Conservation (phyloP, 2,329 filamentous ascomycete species). For the Penicillium sp. region DNA sequence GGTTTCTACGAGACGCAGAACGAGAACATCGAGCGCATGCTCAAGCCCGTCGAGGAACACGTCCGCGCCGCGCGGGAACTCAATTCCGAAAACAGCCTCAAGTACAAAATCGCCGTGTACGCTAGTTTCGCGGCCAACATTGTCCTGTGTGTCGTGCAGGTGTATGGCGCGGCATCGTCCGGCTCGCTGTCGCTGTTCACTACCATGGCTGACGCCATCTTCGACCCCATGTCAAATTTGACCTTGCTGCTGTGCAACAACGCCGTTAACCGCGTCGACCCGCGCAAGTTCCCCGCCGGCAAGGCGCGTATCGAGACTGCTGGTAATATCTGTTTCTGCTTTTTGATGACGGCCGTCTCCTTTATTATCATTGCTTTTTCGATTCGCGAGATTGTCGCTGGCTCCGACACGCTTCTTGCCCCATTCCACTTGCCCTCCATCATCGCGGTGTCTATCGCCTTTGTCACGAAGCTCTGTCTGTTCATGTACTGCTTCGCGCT, state of each 20-base stretch:
- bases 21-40: conserved; percentile 84
- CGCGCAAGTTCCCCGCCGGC: conserved; percentile 82
- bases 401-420: conserved; percentile 55
- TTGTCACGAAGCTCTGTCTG: conserved; percentile 76
- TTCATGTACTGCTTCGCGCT: conserved; percentile 93
- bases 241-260: conserved; percentile 85
- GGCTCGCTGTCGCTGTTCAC: conserved; percentile 95
- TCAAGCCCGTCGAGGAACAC: conserved; percentile 93
- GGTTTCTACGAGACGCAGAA: conserved; percentile 91
- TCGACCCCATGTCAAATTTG: conserved; percentile 87
- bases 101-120: conserved; percentile 62
- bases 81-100: conserved; percentile 75
- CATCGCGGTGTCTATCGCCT: conserved; percentile 81
- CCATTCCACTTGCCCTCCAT: conserved; percentile 79
- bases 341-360: conserved; percentile 91
- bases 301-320: conserved; percentile 94
- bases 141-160: conserved; percentile 74
- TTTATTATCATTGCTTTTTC: conserved; percentile 91
- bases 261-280: conserved; percentile 84
- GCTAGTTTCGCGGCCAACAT: conserved; percentile 78
- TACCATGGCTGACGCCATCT: conserved; percentile 93
- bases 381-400: conserved; percentile 64
- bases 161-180: conserved; percentile 85
- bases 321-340: conserved; percentile 95
- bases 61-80: conserved; percentile 77